Base-by-base conservation (phyloP, 1,139 yeast genomes). In the Pneumocystis sp. region DNA sequence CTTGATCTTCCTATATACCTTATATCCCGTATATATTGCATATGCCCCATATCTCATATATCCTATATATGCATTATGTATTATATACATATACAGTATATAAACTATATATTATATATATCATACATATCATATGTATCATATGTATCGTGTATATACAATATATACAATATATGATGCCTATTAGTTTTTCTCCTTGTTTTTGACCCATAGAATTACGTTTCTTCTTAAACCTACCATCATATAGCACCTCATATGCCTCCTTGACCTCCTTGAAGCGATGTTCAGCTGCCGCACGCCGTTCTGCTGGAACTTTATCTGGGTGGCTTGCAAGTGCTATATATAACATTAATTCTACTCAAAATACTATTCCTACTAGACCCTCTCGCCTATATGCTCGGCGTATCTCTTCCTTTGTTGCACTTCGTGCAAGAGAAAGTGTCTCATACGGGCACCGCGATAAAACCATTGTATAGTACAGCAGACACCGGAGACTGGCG, bases 321-420 rank as follows among this genome's bases (percentile, higher is more conserved):
- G 96, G 96, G 73, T 89, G 96, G 72, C 83, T 82, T 66, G 79
- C 77, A 64, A 89, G 79, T 15, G 96, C 96, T 50, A 12, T 3
- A 37, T 44, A n/a, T 44, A 3, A 2, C 29, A 25, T 50, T 50
- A 25, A 25, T 40, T 50, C 5, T 25, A 8, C 4, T 8, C 6
- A 8, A 8, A 50, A 12, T 10, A n/a, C 17, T 25, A 1, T 25
- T 21, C 10, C 1, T 25, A 12, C 7, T 6, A 21, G 1, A 50
- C 57, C 57, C 21, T 50, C 57, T 50, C 57, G 57, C 34, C 34
- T 12, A 25, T 50, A 50, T 8, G 57, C 57, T 10, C 34, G 34
- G 1, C 57, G 57, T 8, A 50, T 50, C 34, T 50, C 57, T 29
- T 50, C 57, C n/a, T 50, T 50, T 8, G 57, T 50, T 25, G 57